Evolutionary conservation across 2,329 filamentous ascomycete species (phyloP).

Genomic region (Penicillium nordicum): DNA sequence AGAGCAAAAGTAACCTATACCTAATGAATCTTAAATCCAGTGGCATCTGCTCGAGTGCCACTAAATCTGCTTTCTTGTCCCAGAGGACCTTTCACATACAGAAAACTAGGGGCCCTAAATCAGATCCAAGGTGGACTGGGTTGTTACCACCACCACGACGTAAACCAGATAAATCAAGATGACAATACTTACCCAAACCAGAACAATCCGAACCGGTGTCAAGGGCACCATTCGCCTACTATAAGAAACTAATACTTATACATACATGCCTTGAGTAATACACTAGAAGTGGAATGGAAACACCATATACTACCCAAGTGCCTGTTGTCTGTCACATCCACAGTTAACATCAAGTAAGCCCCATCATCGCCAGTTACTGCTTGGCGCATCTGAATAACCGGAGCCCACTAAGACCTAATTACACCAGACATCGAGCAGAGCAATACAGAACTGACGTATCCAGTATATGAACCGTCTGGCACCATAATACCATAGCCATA

Average conservation of each 20-base stretch:
- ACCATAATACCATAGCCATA: too few relatives aligned
- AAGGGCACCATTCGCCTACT: not conserved
- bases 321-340: not conserved
- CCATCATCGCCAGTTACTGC: not conserved
- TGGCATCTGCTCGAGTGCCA: not conserved
- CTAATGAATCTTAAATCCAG: not conserved
- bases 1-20: not conserved
- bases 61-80: not conserved
- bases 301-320: not conserved
- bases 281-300: not conserved
- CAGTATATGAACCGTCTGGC: too few relatives aligned
- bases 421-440: not conserved
- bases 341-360: not conserved
- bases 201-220: not conserved
- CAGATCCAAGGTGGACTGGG: rapidly evolving
- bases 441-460: not conserved
- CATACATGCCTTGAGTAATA: not conserved
- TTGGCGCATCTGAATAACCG: not conserved
- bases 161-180: not conserved
- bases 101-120: rapidly evolving
- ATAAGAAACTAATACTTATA: not conserved
- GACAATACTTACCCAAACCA: not conserved
- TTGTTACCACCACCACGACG: not conserved
- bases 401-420: not conserved
- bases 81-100: rapidly evolving